Percentiles rank a stretch among this genome's conserved stretches.
Conservation (phyloP, 2,329 filamentous ascomycete species). For the Paecilomyces niveus region DNA sequence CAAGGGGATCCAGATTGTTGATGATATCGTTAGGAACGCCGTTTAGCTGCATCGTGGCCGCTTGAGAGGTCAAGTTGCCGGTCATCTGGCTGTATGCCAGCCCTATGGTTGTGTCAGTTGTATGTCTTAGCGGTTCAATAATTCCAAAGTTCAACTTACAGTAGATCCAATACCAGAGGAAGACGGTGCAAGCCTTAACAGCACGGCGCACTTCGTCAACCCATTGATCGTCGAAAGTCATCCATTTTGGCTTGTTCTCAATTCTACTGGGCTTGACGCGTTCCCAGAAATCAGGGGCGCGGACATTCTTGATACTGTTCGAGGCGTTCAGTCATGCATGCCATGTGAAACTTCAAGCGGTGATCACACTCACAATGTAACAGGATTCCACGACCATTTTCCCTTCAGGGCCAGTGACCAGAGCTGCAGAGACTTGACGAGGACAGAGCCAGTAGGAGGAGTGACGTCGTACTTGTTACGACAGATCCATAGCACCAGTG, state of each 20-base stretch:
- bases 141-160: slow-evolving; percentile 16
- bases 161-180: slow-evolving; percentile 48
- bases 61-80: slow-evolving; percentile 50
- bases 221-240: slow-evolving; percentile 76
- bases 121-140: neutral
- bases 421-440: slow-evolving; percentile 48
- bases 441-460: slow-evolving; percentile 58
- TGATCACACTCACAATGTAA: slow-evolving; percentile 22
- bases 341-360: neutral
- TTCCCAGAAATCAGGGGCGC: slow-evolving; percentile 14
- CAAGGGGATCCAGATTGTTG: slow-evolving; percentile 67
- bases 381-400: slow-evolving; percentile 55
- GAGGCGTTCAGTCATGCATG: slow-evolving; percentile 2
- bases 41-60: slow-evolving; percentile 54
- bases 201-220: slow-evolving; percentile 69
- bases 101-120: slow-evolving; percentile 4
- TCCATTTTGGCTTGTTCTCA: slow-evolving; percentile 28
- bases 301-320: slow-evolving; percentile 12
- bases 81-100: slow-evolving; percentile 44
- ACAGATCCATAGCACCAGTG: slow-evolving; percentile 46
- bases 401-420: slow-evolving; percentile 56
- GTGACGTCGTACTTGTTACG: slow-evolving; percentile 41
- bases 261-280: slow-evolving; percentile 15
- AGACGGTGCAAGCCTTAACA: slow-evolving; percentile 61
- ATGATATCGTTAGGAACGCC: slow-evolving; percentile 73